These are phyloP conservation scores for Rhodomyrtus psidioides DNA, from an alignment of 441 rosid genomes.

Conservation along the genomic window DNA sequence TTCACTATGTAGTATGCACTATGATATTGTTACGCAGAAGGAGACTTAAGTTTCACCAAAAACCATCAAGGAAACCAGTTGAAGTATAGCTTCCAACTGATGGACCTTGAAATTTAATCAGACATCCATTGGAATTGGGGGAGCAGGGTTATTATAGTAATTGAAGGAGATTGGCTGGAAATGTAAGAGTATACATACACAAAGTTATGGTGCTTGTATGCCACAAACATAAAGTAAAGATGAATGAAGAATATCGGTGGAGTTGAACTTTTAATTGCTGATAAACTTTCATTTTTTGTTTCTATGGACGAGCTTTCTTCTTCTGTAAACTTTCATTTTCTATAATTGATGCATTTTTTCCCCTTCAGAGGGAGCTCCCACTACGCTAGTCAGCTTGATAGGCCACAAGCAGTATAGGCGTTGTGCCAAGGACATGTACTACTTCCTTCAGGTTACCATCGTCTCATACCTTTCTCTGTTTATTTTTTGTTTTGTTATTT, in stretches of 20 bases:
- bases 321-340: not conserved
- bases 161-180: not conserved
- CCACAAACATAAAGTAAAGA: not conserved
- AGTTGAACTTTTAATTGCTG: not conserved
- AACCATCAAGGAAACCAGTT: not conserved
- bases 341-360: not conserved
- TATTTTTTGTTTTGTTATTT: not conserved
- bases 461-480: not conserved
- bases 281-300: not conserved
- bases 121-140: not conserved
- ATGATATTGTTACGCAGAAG: not conserved
- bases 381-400: constrained; percentile 82
- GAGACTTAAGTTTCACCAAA: not conserved
- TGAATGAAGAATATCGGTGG: not conserved
- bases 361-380: constrained; percentile 78
- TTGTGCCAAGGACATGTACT: constrained; percentile 87
- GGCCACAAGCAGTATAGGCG: constrained; percentile 88
- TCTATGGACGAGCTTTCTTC: not conserved
- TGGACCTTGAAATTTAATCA: not conserved
- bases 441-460: constrained; percentile 74
- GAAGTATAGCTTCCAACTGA: not conserved
- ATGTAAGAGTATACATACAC: not conserved
- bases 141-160: not conserved
- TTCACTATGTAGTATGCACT: not conserved
- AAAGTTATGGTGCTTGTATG: not conserved